Base-by-base conservation (phyloP, 495 filamentous ascomycete genomes). In the Podospora fimiseda region DNA sequence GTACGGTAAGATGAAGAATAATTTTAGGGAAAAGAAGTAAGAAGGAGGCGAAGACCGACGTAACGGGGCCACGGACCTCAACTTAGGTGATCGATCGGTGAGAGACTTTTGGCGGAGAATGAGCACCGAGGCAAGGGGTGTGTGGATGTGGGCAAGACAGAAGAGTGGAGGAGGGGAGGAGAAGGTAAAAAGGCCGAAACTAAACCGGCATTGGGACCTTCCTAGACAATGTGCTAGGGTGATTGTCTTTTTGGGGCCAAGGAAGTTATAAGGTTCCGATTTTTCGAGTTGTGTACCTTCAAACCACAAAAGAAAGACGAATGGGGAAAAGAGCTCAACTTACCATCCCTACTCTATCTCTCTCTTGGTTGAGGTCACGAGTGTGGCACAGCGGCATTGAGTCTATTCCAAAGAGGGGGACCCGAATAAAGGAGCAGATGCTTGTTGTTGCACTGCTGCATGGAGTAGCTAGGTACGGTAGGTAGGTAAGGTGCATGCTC, bases 351-450 rank as follows among this genome's bases (percentile, higher is more conserved):
- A n/a, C n/a, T n/a, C n/a, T n/a, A n/a, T n/a, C n/a, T n/a, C n/a
- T n/a, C n/a, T n/a, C n/a, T n/a, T n/a, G n/a, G n/a, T n/a, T n/a
- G n/a, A n/a, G n/a, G n/a, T n/a, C n/a, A n/a, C n/a, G n/a, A n/a
- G n/a, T n/a, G n/a, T n/a, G n/a, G n/a, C n/a, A 42, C 39, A 42
- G 13, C 39, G n/a, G 15, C 39, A 42, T 42, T 5, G 39, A 42
- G 39, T 42, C 39, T 42, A n/a, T n/a, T n/a, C n/a, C n/a, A 42
- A 42, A 42, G 39, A 42, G 39, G 39, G 39, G 39, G 15, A 19
- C 11, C 20, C 20, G 39, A n/a, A n/a, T n/a, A n/a, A n/a, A n/a
- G n/a, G n/a, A n/a, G n/a, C n/a, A n/a, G n/a, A n/a, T n/a, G n/a
- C n/a, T n/a, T 33, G 27, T 33, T 33, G 6, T 33, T 5, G 27